Evolutionary conservation across 2,329 filamentous ascomycete genomes (phyloP).

Genomic region (Colletotrichum siamense): DNA sequence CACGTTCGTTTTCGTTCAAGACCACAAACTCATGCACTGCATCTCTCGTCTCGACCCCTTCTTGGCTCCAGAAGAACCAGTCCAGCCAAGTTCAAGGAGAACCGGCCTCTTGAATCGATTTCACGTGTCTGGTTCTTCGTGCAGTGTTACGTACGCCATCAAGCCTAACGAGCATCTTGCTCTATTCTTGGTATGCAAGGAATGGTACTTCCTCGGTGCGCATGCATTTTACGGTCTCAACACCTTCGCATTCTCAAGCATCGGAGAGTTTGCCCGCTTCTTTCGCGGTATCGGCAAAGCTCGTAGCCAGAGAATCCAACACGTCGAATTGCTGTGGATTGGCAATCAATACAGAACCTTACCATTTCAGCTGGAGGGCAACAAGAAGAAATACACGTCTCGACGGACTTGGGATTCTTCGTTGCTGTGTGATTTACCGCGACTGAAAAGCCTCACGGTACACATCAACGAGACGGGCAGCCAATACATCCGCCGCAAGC

Average conservation of each 20-base stretch:
- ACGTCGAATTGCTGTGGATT: slow-evolving; percentile 49
- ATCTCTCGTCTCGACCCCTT: slow-evolving; percentile 49
- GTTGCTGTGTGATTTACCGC: slow-evolving; percentile 37
- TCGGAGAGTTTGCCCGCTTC: slow-evolving; percentile 57
- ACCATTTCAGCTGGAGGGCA: slow-evolving; percentile 12
- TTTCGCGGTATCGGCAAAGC: slow-evolving; percentile 42
- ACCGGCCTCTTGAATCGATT: slow-evolving; percentile 41
- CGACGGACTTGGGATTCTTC: slow-evolving; percentile 40
- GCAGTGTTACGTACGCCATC: slow-evolving; percentile 37
- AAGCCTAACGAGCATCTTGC: slow-evolving; percentile 42
- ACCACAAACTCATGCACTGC: slow-evolving; percentile 41
- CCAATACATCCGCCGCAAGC: slow-evolving; percentile 35
- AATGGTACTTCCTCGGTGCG: slow-evolving; percentile 43
- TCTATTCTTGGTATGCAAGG: slow-evolving; percentile 43
- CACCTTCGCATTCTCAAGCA: slow-evolving; percentile 56
- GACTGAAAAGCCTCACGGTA: slow-evolving; percentile 45
- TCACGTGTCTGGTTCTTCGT: slow-evolving; percentile 34
- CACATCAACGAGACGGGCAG: slow-evolving; percentile 43
- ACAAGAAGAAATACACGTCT: slow-evolving; percentile 34
- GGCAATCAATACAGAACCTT: slow-evolving; percentile 37
- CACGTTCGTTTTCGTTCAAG: slow-evolving; percentile 37
- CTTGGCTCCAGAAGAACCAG: slow-evolving; percentile 23
- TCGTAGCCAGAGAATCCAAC: slow-evolving; percentile 46
- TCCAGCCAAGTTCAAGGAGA: background rate
- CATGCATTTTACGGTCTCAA: slow-evolving; percentile 55